A percentile compares a stretch with the other conserved stretches of the same genome.
Conservation (phyloP, 305 asterid species). For the Plantago coronopus region DNA sequence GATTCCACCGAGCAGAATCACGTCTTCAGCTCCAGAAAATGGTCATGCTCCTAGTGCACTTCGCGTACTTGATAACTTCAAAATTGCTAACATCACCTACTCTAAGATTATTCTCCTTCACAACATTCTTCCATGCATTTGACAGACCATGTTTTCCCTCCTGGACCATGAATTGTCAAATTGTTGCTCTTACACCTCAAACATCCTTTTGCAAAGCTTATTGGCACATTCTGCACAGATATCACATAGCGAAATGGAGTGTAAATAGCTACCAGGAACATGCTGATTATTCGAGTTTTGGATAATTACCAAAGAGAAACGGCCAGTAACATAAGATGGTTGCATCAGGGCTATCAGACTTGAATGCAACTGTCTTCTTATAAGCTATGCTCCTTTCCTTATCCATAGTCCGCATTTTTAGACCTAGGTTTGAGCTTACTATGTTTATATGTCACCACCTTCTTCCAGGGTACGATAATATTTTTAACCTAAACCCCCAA, state of each 20-base stretch:
- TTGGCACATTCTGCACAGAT: slow-evolving; percentile 5
- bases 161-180: not conserved
- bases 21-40: not conserved
- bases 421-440: too few relatives aligned
- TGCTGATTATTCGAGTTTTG: not conserved
- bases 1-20: too few relatives aligned
- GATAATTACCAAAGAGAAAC: not conserved
- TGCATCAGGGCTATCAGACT: slow-evolving; percentile 8
- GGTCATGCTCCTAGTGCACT: not conserved
- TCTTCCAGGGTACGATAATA: too few relatives aligned
- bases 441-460: too few relatives aligned
- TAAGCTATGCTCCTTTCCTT: not conserved
- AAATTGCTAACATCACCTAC: not conserved
- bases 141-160: not conserved
- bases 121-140: not conserved
- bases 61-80: not conserved
- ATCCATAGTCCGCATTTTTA: too few relatives aligned
- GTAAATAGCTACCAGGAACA: not conserved
- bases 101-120: not conserved
- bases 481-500: too few relatives aligned
- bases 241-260: too few relatives aligned
- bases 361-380: not conserved
- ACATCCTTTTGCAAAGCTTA: not conserved
- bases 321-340: slow-evolving; percentile 1
- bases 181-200: not conserved